Conservation (phyloP, 352 stramenopile genomes). For the Phytopythium aichiense region DNA sequence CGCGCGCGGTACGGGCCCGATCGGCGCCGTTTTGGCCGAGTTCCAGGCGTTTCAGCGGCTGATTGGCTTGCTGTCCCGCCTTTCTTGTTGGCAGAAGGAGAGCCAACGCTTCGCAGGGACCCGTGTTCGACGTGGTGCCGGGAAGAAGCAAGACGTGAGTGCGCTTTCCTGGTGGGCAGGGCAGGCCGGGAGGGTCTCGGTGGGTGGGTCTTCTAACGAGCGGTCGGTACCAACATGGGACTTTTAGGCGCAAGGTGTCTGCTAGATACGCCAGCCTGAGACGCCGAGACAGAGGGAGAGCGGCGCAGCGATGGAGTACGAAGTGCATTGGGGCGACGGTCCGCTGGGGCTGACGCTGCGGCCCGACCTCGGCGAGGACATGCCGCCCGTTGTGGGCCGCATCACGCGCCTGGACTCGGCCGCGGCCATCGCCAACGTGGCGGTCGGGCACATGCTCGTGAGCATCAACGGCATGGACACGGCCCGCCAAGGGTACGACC, state of each 20-base stretch:
- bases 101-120: no score
- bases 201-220: not conserved
- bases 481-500: constrained; percentile 80
- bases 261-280: not conserved
- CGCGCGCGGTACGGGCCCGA: not conserved
- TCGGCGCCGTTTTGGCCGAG: not conserved
- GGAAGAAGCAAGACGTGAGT: not conserved
- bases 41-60: not conserved
- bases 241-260: not conserved
- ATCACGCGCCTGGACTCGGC: constrained; percentile 86
- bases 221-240: not conserved
- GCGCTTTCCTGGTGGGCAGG: not conserved
- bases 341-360: constrained; percentile 78
- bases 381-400: constrained; percentile 81
- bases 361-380: constrained; percentile 81
- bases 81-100: not conserved
- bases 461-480: constrained; percentile 87
- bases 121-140: not conserved
- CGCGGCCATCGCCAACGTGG: constrained; percentile 72
- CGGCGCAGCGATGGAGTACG: constrained; percentile 69
- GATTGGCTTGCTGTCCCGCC: not conserved
- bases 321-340: constrained; percentile 82
- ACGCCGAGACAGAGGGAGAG: not conserved
- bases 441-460: constrained; percentile 85
- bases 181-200: no score